These are phyloP conservation scores for Microdochium trichocladiopsis DNA, from an alignment of 2,329 filamentous ascomycete genomes.

Conservation along the genomic window DNA sequence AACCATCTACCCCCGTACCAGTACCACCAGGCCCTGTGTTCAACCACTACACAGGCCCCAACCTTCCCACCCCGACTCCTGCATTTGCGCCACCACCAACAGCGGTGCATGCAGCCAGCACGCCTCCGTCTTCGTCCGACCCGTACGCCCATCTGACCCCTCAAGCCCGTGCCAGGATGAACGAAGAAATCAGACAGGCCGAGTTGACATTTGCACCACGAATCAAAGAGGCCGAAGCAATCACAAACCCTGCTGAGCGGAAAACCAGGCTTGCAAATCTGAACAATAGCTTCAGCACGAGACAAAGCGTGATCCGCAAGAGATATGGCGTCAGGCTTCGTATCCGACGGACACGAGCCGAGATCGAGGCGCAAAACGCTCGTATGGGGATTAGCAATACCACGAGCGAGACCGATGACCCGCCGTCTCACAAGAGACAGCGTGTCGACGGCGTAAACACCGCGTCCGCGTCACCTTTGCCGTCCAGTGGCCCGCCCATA, in stretches of 20 bases:
- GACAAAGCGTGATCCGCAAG: slow-evolving; percentile 49
- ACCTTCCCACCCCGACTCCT: background rate
- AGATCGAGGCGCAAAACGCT: slow-evolving; percentile 35
- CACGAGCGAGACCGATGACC: slow-evolving; percentile 5
- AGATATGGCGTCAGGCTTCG: slow-evolving; percentile 50
- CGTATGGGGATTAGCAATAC: slow-evolving; percentile 23
- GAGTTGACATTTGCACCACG: slow-evolving; percentile 30
- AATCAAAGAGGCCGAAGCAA: slow-evolving; percentile 32
- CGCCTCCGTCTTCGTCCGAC: slow-evolving; percentile 14
- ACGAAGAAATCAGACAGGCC: slow-evolving; percentile 27
- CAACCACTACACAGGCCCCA: background rate
- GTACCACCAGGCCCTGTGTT: background rate
- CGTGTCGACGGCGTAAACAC: slow-evolving; percentile 10
- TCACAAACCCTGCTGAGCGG: slow-evolving; percentile 24
- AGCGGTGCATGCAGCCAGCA: background rate
- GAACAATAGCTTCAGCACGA: slow-evolving; percentile 46
- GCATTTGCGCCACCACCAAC: background rate
- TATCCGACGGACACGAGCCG: slow-evolving; percentile 36
- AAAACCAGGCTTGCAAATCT: slow-evolving; percentile 29
- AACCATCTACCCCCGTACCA: background rate
- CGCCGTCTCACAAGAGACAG: slow-evolving; percentile 17
- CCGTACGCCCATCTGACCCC: slow-evolving; percentile 37
- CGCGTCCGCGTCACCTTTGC: no score
- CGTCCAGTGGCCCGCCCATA: slow-evolving; percentile 4
- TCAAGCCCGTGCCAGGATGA: slow-evolving; percentile 18